Evolutionary conservation across 2,329 filamentous ascomycete species (phyloP).

Genomic region (Monilinia fructicola): DNA sequence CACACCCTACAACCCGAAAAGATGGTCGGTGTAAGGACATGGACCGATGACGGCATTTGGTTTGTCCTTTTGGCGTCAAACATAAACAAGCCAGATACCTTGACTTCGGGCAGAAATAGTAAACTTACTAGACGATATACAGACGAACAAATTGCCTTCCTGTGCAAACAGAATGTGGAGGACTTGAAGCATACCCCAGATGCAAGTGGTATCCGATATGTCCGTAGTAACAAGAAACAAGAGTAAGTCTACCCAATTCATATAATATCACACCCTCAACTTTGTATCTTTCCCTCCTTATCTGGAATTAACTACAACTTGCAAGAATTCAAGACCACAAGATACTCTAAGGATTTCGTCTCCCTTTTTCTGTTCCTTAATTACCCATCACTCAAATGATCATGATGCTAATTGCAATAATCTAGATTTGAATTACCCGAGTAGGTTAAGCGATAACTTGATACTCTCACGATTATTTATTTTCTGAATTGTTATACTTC

Average conservation of each 20-base stretch:
- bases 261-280: background rate
- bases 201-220: slow-evolving; percentile 3
- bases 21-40: slow-evolving; percentile 10
- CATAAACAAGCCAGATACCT: background rate
- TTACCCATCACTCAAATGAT: background rate
- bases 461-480: background rate
- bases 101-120: background rate
- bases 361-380: background rate
- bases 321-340: too few relatives aligned
- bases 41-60: slow-evolving; percentile 4
- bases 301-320: too few relatives aligned
- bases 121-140: background rate
- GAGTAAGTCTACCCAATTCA: background rate
- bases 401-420: background rate
- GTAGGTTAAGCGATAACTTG: background rate
- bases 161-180: slow-evolving; percentile 1
- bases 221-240: background rate
- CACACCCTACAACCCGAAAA: background rate
- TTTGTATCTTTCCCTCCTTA: background rate
- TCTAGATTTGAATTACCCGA: background rate
- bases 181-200: background rate
- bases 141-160: background rate
- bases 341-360: background rate
- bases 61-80: background rate
- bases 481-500: background rate